Evolutionary conservation across 306 rosid genomes (phyloP).

Genomic region (Mimosa pudica): DNA sequence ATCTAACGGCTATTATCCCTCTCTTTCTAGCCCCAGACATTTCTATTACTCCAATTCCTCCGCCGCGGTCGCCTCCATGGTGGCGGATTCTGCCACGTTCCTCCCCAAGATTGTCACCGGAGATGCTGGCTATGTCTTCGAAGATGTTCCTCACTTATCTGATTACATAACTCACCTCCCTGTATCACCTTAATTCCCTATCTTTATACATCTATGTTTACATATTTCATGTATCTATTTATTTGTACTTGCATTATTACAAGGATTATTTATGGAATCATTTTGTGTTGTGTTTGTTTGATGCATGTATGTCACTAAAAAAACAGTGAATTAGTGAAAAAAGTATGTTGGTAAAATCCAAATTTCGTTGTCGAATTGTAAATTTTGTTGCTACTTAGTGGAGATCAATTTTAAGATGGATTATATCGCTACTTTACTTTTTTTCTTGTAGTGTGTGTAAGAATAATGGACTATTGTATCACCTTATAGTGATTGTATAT

Average conservation of each 20-base stretch:
- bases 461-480: neutral
- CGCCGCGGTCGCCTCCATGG: conserved; percentile 18
- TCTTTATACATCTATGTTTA: neutral
- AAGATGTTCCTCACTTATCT: conserved; percentile 67
- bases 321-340: no score
- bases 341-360: no score
- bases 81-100: conserved; percentile 7
- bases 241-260: neutral
- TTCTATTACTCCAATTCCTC: neutral
- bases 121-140: conserved; percentile 53
- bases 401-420: no score
- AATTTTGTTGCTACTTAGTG: no score
- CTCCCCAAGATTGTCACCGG: conserved; percentile 49
- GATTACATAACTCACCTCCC: conserved; percentile 54
- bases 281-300: neutral
- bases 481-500: neutral
- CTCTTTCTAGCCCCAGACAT: conserved; percentile 27
- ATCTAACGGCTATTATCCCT: neutral
- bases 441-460: no score
- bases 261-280: neutral
- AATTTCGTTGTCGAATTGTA: no score
- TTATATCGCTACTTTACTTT: no score
- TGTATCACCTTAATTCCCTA: conserved; percentile 21
- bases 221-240: no score
- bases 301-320: no score